Conservation (phyloP, 208 protist species). For the Leishmania lainsoni region DNA sequence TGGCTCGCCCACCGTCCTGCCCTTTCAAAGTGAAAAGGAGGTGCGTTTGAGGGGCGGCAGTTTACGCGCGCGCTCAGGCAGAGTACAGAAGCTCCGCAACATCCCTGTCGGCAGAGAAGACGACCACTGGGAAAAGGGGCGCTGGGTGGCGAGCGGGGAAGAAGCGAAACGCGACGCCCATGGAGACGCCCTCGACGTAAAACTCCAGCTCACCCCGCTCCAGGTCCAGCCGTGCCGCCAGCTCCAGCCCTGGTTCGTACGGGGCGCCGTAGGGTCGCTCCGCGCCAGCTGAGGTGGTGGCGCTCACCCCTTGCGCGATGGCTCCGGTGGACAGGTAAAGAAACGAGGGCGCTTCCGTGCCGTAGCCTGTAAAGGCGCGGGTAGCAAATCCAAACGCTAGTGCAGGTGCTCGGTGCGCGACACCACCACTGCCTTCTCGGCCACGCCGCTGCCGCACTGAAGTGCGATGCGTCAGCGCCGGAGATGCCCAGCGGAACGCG, state of each 20-base stretch:
- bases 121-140: conserved; percentile 62
- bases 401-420: conserved; percentile 31
- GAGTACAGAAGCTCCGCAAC: conserved; percentile 43
- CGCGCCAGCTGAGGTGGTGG: background rate
- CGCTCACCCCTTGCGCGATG: conserved; percentile 27
- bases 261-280: conserved; percentile 50
- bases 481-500: conserved; percentile 23
- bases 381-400: conserved; percentile 32
- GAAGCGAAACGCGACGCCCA: conserved; percentile 70
- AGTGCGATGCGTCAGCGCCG: background rate
- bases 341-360: conserved; percentile 25
- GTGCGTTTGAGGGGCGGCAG: background rate
- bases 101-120: conserved; percentile 51
- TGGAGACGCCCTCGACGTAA: conserved; percentile 44
- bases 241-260: conserved; percentile 41
- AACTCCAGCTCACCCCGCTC: conserved; percentile 46
- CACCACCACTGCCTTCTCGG: background rate
- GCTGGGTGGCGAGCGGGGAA: conserved; percentile 37
- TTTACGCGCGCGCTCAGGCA: background rate
- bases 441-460: background rate
- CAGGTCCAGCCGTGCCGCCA: conserved; percentile 60
- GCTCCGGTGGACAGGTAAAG: conserved; percentile 60
- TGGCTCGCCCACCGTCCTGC: background rate
- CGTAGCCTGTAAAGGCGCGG: conserved; percentile 31
- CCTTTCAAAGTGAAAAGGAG: background rate